Evolutionary conservation across 1,139 yeast genomes (phyloP).

Genomic region (Kodamaea ohmeri): DNA sequence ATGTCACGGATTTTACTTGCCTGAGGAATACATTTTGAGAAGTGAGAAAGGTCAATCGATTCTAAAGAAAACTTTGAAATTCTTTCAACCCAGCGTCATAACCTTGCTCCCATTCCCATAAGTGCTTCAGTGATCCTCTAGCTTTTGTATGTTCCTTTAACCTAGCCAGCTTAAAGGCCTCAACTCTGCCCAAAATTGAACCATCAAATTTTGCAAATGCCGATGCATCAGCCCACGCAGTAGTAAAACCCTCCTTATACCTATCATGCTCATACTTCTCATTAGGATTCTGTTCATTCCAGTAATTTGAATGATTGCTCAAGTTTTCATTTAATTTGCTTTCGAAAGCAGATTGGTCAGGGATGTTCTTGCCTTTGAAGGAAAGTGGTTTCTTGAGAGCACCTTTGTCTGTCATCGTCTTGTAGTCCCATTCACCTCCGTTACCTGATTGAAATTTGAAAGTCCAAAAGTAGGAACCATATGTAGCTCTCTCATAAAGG

Average conservation of each 20-base stretch:
- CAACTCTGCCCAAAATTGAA: conserved; percentile 68
- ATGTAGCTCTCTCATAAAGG: conserved; percentile 51
- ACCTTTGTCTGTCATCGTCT: conserved; percentile 70
- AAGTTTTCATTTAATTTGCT: conserved; percentile 37
- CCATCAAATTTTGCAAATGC: conserved; percentile 68
- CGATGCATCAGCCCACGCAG: conserved; percentile 71
- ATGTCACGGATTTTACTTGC: no score
- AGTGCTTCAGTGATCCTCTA: conserved; percentile 52
- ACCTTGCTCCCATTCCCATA: conserved; percentile 93
- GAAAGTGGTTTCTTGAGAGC: conserved; percentile 38
- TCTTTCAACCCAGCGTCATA: conserved; percentile 57
- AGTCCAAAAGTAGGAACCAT: conserved; percentile 90
- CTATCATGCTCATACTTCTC: conserved; percentile 78
- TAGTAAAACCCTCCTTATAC: conserved; percentile 69
- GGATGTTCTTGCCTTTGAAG: conserved; percentile 26
- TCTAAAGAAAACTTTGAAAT: conserved; percentile 23
- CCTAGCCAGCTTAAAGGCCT: conserved; percentile 59
- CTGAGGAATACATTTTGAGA: no score
- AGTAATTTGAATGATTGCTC: conserved; percentile 57
- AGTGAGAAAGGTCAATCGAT: no score
- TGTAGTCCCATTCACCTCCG: conserved; percentile 96
- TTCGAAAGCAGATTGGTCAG: conserved; percentile 45
- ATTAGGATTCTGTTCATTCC: conserved; percentile 59
- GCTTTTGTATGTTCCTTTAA: conserved; percentile 53
- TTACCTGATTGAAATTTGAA: conserved; percentile 81